Evolutionary conservation across 257 asterid species (phyloP), one percentile per base, ranked within the genome.

Genomic region (Gentiana macrophylla): DNA sequence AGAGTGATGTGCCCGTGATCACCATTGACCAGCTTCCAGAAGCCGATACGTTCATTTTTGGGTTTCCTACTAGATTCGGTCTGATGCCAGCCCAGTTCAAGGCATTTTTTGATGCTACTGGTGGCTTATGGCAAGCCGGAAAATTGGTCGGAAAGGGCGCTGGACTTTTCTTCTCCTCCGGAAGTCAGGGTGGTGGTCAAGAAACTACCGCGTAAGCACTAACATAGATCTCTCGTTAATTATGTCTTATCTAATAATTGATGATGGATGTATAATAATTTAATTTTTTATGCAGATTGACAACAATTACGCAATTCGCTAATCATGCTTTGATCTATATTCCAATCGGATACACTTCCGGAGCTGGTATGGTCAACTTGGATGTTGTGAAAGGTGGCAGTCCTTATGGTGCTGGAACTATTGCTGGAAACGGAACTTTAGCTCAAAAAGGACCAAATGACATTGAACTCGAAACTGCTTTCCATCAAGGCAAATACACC

Each of bases 371-470:
- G 61, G 41, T 56, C 4, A 48, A 56, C 5, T 41, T 82, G 74
- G 82, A 72, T 36, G 15, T 65, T 46, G 49, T 74, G 2, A 70
- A 66, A 52, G 75, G 79, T 37, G 79, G 79, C 24, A 65, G 64
- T 44, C 79, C 75, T 0, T 69, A 74, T 48, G 79, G 79, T 38
- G 70, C 79, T 3, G 46, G 46, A 41, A 41, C 46, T 5, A 41
- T 41, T 3, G 46, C 46, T 41, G 46, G 46, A 41, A 10, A 7
- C 32, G 79, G 79, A 48, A 74, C 76, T 9, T 69, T 12, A 8
- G 79, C 73, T 35, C 76, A 75, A 13, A 75, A 69, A 54, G 76
- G 76, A 47, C 59, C 67, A 1, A 59, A 61, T 1, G 66, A 72
- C 1, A 60, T 60, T 37, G 77, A 72, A 54, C 55, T 72, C 10